Evolutionary conservation across 116 monocot genomes (phyloP).

Genomic region (Dioscorea cayenensis): DNA sequence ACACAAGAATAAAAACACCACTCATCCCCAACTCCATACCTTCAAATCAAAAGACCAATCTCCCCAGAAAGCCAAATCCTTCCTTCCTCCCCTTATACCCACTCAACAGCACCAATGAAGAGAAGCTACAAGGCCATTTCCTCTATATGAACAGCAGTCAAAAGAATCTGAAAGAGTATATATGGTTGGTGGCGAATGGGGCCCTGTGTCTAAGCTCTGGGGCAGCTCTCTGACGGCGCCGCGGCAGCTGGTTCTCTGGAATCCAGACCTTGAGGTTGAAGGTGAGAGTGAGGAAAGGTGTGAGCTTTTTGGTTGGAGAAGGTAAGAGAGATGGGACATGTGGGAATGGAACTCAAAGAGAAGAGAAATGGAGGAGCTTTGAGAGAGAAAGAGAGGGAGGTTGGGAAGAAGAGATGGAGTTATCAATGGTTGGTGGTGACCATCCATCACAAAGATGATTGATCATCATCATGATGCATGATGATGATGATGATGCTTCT

Average conservation of each 20-base stretch:
- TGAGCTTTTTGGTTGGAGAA: neutral
- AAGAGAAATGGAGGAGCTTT: neutral
- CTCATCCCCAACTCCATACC: neutral
- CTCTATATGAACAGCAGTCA: neutral
- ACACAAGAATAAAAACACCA: neutral
- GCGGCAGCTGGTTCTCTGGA: neutral
- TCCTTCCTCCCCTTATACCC: neutral
- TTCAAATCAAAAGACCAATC: neutral
- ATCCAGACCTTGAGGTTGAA: slow-evolving; percentile 3
- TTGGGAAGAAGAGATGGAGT: slow-evolving; percentile 6
- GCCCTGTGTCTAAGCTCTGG: neutral
- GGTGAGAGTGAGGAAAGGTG: slow-evolving; percentile 1
- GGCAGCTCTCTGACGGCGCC: neutral
- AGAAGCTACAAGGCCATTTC: neutral
- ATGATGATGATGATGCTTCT: neutral
- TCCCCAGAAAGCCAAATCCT: slow-evolving; percentile 14
- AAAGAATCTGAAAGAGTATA: neutral
- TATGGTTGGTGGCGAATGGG: slow-evolving; percentile 6
- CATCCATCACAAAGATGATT: too few species aligned
- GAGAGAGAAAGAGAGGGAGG: neutral
- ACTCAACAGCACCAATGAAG: neutral
- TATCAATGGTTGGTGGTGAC: slow-evolving; percentile 13
- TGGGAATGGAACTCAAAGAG: neutral
- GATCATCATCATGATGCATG: too few species aligned
- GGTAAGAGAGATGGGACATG: neutral